These are phyloP conservation scores for Colletotrichum karsti DNA, from an alignment of 2,329 filamentous ascomycete genomes.

Conservation along the genomic window DNA sequence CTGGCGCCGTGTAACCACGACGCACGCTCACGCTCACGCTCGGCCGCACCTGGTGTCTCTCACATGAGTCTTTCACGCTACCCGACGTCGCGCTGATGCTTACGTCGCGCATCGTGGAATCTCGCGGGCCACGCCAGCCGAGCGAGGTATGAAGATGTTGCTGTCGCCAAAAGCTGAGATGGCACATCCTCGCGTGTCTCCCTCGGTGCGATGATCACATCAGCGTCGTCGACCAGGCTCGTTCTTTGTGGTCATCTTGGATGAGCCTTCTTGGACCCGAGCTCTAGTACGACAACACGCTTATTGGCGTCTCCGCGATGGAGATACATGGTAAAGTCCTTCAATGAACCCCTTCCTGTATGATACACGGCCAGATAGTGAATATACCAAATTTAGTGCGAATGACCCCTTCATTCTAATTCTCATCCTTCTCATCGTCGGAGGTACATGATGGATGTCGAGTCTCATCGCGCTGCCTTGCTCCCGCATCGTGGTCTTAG, in stretches of 20 bases:
- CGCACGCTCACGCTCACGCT: not conserved
- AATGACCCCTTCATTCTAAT: not conserved
- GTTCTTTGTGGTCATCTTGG: no score
- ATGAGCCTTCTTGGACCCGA: no score
- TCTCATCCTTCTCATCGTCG: not conserved
- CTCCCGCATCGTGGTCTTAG: not conserved
- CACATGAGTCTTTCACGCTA: not conserved
- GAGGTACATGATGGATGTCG: not conserved
- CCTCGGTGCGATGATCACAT: no score
- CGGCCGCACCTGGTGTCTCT: constrained; percentile 7
- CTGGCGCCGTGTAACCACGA: not conserved
- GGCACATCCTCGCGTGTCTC: no score
- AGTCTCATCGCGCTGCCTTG: not conserved
- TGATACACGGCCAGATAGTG: not conserved
- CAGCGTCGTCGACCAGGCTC: no score
- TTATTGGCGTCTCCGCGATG: no score
- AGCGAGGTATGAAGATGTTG: no score
- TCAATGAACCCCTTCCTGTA: not conserved
- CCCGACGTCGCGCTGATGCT: not conserved
- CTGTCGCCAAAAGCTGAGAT: no score
- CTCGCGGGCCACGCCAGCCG: no score
- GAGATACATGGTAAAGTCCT: not conserved
- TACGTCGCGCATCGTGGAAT: not conserved
- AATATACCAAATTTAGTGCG: not conserved
- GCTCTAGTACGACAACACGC: no score